Conservation (phyloP, 192 early-diverging fungal genomes). For the Cetraspora pellucida region DNA sequence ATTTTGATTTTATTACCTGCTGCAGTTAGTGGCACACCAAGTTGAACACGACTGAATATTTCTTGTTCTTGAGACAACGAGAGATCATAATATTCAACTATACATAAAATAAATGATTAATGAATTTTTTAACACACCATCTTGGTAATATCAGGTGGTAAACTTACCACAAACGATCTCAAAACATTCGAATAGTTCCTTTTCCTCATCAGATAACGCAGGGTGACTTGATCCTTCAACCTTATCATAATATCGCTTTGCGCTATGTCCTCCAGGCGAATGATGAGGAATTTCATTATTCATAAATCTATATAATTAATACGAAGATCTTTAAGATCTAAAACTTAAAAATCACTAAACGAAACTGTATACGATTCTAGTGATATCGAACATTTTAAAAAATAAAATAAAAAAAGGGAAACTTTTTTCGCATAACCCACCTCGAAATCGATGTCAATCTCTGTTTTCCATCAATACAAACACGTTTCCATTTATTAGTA, state of each 20-base stretch:
- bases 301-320: constrained; percentile 33
- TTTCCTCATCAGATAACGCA: neutral
- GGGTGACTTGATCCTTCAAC: neutral
- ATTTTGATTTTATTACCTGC: constrained; percentile 20
- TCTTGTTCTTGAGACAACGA: constrained; percentile 31
- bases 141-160: neutral
- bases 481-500: constrained; percentile 1
- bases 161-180: constrained; percentile 36
- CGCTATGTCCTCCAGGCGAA: neutral
- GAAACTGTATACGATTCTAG: too few species aligned
- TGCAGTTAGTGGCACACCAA: constrained; percentile 35
- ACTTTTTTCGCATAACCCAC: constrained; percentile 24
- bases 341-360: too few species aligned
- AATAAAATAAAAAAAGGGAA: too few species aligned
- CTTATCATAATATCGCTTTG: constrained; percentile 15
- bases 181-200: constrained; percentile 20
- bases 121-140: neutral
- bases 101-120: neutral
- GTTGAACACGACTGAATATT: constrained; percentile 39
- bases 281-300: constrained; percentile 37
- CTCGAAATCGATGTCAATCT: constrained; percentile 38
- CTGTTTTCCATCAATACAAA: constrained; percentile 41
- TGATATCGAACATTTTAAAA: neutral
- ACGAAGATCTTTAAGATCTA: neutral
- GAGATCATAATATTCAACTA: constrained; percentile 38